phyloP scores from a whole-genome alignment of 192 early-diverging fungal genomes.

The Mortierella alpina region DNA sequence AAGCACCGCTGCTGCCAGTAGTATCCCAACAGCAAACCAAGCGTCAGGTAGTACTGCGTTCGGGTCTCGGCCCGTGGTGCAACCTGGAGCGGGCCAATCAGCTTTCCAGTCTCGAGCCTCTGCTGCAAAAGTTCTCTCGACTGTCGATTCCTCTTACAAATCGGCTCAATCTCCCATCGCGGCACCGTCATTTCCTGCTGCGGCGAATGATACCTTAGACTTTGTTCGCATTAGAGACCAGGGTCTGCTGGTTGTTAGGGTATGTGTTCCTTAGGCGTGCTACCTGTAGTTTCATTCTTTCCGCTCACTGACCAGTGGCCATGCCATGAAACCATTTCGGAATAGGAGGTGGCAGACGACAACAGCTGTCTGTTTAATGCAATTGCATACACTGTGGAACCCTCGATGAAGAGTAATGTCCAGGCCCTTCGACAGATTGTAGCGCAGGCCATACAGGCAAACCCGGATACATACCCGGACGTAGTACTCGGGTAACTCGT shows the following conservation, averaged over 20 bases:
- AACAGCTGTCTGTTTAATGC: constrained; percentile 80
- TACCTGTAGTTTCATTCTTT: neutral
- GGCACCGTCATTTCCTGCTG: neutral
- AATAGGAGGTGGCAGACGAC: constrained; percentile 74
- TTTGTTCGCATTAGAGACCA: constrained; percentile 36
- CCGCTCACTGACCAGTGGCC: neutral
- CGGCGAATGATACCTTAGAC: neutral
- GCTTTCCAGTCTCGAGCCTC: constrained; percentile 23
- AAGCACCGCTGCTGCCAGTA: neutral
- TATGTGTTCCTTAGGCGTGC: neutral
- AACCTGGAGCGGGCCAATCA: neutral
- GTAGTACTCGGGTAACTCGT: constrained; percentile 68
- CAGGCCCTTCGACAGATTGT: constrained; percentile 49
- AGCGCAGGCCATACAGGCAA: constrained; percentile 60
- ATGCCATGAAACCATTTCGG: neutral
- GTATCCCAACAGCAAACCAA: neutral
- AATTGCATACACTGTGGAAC: constrained; percentile 54
- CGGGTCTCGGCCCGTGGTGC: constrained; percentile 19
- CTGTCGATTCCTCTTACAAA: constrained; percentile 14
- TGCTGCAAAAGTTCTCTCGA: constrained; percentile 6
- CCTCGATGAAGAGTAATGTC: constrained; percentile 50
- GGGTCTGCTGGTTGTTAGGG: constrained; percentile 44
- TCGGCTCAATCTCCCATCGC: neutral
- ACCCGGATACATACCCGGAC: constrained; percentile 69
- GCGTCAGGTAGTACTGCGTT: constrained; percentile 6